Evolutionary conservation across 441 rosid species (phyloP).

Genomic region (Dalechampia spathulata): DNA sequence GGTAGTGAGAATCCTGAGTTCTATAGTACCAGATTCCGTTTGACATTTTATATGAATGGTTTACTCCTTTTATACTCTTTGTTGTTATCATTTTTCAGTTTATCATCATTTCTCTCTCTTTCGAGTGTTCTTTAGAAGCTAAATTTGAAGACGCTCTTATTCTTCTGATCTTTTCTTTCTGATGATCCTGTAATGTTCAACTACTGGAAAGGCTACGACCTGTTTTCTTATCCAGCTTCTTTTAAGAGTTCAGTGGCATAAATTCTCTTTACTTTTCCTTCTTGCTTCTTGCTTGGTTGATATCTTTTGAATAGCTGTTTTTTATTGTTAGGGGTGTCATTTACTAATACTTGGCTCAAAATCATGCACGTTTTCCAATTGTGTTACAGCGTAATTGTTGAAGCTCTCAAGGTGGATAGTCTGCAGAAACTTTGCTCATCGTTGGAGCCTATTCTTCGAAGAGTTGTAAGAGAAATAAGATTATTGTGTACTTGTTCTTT

Average conservation of each 20-base stretch:
- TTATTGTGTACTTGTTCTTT: neutral
- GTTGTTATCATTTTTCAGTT: neutral
- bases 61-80: neutral
- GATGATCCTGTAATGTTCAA: no score
- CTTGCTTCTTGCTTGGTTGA: no score
- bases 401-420: slow-evolving; percentile 84
- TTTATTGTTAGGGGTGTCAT: no score
- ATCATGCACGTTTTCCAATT: neutral
- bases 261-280: neutral
- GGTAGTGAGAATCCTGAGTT: no score
- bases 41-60: no score
- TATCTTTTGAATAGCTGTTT: no score
- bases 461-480: slow-evolving; percentile 47
- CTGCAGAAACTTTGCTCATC: slow-evolving; percentile 88
- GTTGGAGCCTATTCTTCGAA: slow-evolving; percentile 81
- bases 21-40: no score
- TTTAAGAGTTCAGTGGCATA: neutral
- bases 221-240: neutral
- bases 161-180: no score
- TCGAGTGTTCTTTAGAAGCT: neutral
- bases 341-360: neutral
- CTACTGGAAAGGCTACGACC: neutral
- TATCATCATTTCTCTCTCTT: neutral
- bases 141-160: neutral
- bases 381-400: slow-evolving; percentile 73